A percentile compares a stretch with the other conserved stretches of the same genome.
These are phyloP conservation scores for Neonectria coccinea DNA, from an alignment of 2,329 filamentous ascomycete species.

Conservation along the genomic window DNA sequence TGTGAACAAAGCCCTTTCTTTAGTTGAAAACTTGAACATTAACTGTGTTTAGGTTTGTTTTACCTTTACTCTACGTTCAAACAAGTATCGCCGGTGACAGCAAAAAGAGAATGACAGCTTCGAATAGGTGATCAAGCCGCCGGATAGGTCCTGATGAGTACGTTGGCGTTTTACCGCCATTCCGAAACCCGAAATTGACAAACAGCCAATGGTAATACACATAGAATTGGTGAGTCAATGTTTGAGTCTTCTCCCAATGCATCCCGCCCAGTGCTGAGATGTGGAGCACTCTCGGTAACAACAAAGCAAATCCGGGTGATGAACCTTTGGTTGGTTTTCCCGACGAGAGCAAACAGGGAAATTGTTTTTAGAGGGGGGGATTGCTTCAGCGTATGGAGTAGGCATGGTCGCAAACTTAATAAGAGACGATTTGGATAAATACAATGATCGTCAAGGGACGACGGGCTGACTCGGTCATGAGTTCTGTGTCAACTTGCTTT, in stretches of 20 bases:
- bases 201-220: not conserved
- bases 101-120: no score
- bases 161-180: no score
- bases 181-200: not conserved
- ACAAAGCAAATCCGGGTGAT: constrained; percentile 21
- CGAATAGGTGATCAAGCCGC: no score
- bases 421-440: not conserved
- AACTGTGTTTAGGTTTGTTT: not conserved
- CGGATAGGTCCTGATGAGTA: no score
- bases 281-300: constrained; percentile 8
- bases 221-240: not conserved
- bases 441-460: not conserved
- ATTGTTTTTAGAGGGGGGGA: not conserved
- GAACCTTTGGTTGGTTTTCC: constrained; percentile 1
- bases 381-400: not conserved
- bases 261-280: not conserved
- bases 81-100: no score
- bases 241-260: constrained; percentile 11
- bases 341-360: not conserved
- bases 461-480: not conserved
- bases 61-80: not conserved
- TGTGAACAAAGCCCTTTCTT: no score
- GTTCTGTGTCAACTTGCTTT: no score
- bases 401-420: not conserved
- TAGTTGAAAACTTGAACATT: not conserved